Base-by-base conservation (phyloP, 2,329 filamentous ascomycete genomes). In the Pestalotiopsis fici region DNA sequence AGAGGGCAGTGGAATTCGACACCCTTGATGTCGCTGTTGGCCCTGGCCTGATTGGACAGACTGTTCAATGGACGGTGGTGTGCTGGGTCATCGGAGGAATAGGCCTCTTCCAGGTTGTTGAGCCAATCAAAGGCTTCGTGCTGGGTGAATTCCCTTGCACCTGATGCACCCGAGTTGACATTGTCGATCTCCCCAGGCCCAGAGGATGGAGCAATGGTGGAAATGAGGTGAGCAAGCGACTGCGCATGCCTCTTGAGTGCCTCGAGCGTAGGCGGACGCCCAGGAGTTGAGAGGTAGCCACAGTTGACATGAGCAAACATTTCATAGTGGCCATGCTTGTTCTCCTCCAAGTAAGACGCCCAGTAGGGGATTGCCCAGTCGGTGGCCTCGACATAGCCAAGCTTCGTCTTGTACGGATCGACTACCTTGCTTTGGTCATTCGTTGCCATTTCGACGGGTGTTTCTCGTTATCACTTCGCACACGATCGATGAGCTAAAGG, bases 191-290 rank as follows among this genome's bases (percentile, higher is more conserved):
- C 74, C 59, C 74, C 73, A 1, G 71, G 70, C 11, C 69, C 70
- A 6, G 78, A 74, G 9, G 78, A 81, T 4, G 86, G 78, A 2
- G 79, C 80, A 12, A 89, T 75, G 55, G 79, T 76, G 3, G 80
- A 80, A 69, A 90, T 88, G 60, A 90, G 79, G 15, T 84, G 80
- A 39, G 80, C 77, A 18, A 90, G 81, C n/a, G 85, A 83, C 65
- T 89, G 88, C 0, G 86, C 86, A 69, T 90, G 88, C 72, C 87
- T 83, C 75, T 90, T 90, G 43, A 90, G 80, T 1, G 86, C 80
- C 1, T 85, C 77, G n/a, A 90, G 78, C 0, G 86, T 89, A 1
- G 87, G 87, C 3, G 86, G 77, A 5, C 78, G 74, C 4, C 83
- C 84, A 13, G 78, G 76, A 2, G 85, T 87, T 2, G 87, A 89